A percentile compares a stretch with the other conserved stretches of the same genome.
Conservation (phyloP, 345 rosid genomes). For the Sisymbrium altissimum region DNA sequence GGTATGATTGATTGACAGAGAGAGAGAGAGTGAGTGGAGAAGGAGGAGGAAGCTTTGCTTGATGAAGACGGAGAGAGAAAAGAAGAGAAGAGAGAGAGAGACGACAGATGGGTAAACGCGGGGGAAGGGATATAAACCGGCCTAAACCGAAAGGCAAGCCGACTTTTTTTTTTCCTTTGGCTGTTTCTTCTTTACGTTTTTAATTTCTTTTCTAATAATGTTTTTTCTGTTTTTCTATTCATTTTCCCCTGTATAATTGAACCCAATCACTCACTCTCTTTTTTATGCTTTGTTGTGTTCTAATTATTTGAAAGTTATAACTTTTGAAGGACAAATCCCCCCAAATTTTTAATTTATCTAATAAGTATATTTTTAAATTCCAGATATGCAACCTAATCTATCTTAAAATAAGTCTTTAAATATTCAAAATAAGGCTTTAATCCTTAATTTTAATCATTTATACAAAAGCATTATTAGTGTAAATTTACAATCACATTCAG, state of each 20-base stretch:
- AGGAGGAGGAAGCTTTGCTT: constrained; percentile 21
- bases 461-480: too few species aligned
- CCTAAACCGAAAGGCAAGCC: not conserved
- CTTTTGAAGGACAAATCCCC: not conserved
- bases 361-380: not conserved
- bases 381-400: not conserved
- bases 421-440: too few species aligned
- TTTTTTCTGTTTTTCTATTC: not conserved
- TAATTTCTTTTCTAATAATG: not conserved
- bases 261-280: not conserved
- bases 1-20: constrained; percentile 5
- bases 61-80: constrained; percentile 21
- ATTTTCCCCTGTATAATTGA: not conserved
- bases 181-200: not conserved
- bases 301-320: not conserved
- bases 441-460: too few species aligned
- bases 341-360: not conserved
- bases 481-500: too few species aligned
- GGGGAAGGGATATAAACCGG: constrained; percentile 28
- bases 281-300: not conserved
- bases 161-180: constrained; percentile 1
- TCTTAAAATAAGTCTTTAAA: too few species aligned
- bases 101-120: constrained; percentile 31
- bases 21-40: constrained; percentile 23
- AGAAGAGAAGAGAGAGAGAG: not conserved